Evolutionary conservation across 2,329 filamentous ascomycete species (phyloP).

Genomic region (Mollisia scopiformis): DNA sequence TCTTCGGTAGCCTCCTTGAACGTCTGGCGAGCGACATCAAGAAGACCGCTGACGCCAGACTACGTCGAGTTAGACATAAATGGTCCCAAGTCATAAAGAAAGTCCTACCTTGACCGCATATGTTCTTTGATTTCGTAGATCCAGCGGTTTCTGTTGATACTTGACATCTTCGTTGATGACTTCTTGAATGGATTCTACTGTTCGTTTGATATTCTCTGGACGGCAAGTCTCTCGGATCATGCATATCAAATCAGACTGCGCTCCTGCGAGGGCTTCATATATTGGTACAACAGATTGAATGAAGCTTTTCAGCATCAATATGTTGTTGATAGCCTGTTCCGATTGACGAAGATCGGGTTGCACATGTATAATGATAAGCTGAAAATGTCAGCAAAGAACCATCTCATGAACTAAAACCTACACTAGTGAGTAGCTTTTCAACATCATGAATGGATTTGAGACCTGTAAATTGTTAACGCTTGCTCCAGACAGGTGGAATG

Average conservation of each 20-base stretch:
- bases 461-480: conserved; percentile 45
- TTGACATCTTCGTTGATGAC: conserved; percentile 81
- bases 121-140: conserved; percentile 85
- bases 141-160: conserved; percentile 78
- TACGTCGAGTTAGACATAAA: conserved; percentile 42
- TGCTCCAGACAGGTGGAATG: background rate
- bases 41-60: conserved; percentile 80
- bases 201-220: conserved; percentile 60
- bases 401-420: conserved; percentile 41
- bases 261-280: conserved; percentile 67
- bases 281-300: conserved; percentile 69
- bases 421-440: conserved; percentile 78
- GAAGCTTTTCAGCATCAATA: conserved; percentile 86
- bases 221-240: conserved; percentile 73
- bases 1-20: conserved; percentile 89
- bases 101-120: conserved; percentile 78
- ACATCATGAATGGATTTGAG: conserved; percentile 77
- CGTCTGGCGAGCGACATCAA: conserved; percentile 86
- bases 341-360: conserved; percentile 67
- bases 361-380: conserved; percentile 78
- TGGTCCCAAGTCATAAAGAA: background rate
- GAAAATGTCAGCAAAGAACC: background rate
- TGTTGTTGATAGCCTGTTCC: conserved; percentile 82
- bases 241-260: conserved; percentile 64
- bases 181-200: conserved; percentile 66